Base-by-base conservation (phyloP, 176 grass and related monocot genomes). In the Musa schizocarpa region DNA sequence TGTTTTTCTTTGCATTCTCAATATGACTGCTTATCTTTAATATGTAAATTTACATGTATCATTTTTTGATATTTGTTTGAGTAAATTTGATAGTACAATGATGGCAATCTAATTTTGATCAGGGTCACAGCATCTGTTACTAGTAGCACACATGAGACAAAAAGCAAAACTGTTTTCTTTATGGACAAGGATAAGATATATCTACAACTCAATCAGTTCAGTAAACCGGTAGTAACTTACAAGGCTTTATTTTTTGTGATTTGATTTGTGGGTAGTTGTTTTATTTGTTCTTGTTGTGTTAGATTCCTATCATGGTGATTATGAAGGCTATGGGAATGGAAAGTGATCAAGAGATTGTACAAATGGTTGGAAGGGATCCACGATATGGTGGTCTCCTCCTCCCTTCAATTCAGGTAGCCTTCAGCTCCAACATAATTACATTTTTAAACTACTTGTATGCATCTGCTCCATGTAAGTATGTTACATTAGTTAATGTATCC, bases 291-390 rank as follows among this genome's bases (percentile, higher is more conserved):
- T 54, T 65, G 55, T 48, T 10, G 82, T 74, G 73, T 29, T 83
- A 98, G 94, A 98, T 98, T 89, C 88, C 94, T 81, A 93, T 98
- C 75, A 82, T 98, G 78, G 88, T 91, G 78, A 85, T 98, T 68
- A 91, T 98, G 90, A 98, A 91, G 83, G 90, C 94, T n/a, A 93
- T 98, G 94, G 94, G 94, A 76, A 91, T 87, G 80, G 90, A 93
- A 91, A 98, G 90, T 65, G 90, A 98, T 78, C 90, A 93, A 85
- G 94, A 98, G 65, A 73, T 89, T 71, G 94, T 91, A 70, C 94
- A 98, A 85, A 91, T 98, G 88, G 84, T 98, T 64, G 94, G 94
- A 82, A 90, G 94, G 68, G 80, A 98, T 87, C 94, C 90, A 82
- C 83, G 76, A 83, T 98, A 93, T 20, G 82, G 69, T 69, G 86